phyloP scores from a whole-genome alignment of 768 basidiomycete genomes.

The Lactarius sp. region DNA sequence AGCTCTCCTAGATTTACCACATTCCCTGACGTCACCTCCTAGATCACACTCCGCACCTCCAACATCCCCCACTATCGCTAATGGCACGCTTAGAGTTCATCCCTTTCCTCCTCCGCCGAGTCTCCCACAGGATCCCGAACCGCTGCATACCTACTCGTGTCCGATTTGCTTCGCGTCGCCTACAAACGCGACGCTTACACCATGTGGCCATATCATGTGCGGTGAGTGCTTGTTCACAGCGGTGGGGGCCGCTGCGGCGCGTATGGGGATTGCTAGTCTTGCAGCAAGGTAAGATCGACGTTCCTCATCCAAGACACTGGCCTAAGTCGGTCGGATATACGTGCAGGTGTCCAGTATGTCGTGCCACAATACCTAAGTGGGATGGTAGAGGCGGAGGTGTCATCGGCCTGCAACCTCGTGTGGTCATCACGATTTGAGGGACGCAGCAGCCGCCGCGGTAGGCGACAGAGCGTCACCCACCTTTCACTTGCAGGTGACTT shows the following conservation, averaged over 20 bases:
- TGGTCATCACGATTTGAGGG: constrained; percentile 21
- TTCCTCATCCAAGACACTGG: neutral
- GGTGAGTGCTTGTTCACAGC: constrained; percentile 27
- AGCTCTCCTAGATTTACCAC: neutral
- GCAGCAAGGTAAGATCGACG: constrained; percentile 19
- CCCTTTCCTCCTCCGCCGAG: neutral
- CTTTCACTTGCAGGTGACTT: neutral
- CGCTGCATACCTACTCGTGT: constrained; percentile 23
- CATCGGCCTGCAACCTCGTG: constrained; percentile 24
- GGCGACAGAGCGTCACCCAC: neutral
- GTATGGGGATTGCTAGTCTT: constrained; percentile 22
- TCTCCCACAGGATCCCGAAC: constrained; percentile 13
- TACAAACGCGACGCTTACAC: constrained; percentile 25
- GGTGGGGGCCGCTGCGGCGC: constrained; percentile 17
- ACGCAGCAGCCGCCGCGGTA: neutral
- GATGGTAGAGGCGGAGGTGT: constrained; percentile 26
- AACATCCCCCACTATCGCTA: constrained; percentile 3
- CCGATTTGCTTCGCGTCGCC: constrained; percentile 26
- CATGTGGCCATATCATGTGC: constrained; percentile 27
- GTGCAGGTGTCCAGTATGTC: constrained; percentile 26
- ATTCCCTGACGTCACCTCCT: constrained; percentile 2
- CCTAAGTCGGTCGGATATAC: neutral
- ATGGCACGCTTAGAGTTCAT: neutral
- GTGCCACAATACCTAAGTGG: constrained; percentile 24
- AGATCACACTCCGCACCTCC: constrained; percentile 14